phyloP scores from a whole-genome alignment of 129 eudicot species.

The Helianthus tuberosus region DNA sequence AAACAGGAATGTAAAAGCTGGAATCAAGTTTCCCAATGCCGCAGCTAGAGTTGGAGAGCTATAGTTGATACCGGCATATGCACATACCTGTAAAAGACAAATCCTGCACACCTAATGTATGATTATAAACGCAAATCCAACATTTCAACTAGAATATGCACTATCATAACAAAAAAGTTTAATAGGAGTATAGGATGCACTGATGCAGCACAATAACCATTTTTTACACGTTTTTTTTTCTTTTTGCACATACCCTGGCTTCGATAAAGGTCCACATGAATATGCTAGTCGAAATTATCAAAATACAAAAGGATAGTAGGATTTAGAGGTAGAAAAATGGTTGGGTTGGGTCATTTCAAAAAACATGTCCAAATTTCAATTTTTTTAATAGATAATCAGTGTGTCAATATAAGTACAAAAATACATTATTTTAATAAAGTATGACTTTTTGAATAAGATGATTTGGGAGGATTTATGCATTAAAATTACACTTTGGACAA shows the following conservation, averaged over 20 bases:
- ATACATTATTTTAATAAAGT: not conserved
- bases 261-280: not conserved
- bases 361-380: no score
- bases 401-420: not conserved
- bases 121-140: not conserved
- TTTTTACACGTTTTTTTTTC: not conserved
- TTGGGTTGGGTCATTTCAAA: no score
- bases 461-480: constrained; percentile 9
- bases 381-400: not conserved
- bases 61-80: constrained; percentile 53
- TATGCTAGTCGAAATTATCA: not conserved
- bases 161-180: not conserved
- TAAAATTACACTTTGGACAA: constrained; percentile 1
- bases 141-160: not conserved
- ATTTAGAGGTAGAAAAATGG: constrained; percentile 11
- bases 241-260: constrained; percentile 7
- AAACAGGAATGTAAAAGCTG: constrained; percentile 50
- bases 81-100: constrained; percentile 49
- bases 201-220: not conserved
- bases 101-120: constrained; percentile 40
- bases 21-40: constrained; percentile 57
- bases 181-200: not conserved
- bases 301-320: not conserved
- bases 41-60: constrained; percentile 60
- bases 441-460: not conserved